Base-by-base conservation (phyloP, 1,139 yeast species). In the Geotrichum phurueaensis region DNA sequence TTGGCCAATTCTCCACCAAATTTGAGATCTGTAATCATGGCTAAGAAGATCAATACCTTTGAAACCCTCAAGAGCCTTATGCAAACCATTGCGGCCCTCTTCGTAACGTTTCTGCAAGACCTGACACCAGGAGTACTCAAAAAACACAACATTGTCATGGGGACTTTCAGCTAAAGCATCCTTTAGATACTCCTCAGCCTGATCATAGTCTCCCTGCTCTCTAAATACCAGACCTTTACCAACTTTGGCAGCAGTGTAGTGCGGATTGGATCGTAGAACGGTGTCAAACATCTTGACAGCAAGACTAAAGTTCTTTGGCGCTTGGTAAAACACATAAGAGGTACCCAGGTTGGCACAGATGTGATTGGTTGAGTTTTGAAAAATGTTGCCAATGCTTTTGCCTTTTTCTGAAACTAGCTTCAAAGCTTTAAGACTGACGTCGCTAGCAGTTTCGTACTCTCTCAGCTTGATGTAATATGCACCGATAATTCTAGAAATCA, bases 161-260 rank as follows among this genome's bases (percentile, higher is more conserved):
- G 91, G 86, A 62, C 78, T 72, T 29, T 78, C 77, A 0, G 71
- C 67, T 0, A 81, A 75, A 1, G 87, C 92, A 10, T 77, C 76
- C 39, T 74, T 71, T 15, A 94, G 76, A 7, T 88, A 68, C 0
- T 65, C 65, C 54, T 76, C 75, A 0, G 97, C 96, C 13, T 78
- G 78, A 1, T 69, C 67, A 63, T 83, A 78, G 20, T 85, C 79
- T 6, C 84, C 82, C 65, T 84, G 81, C 68, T 89, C 95, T 59
- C 87, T 81, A 51, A 83, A 77, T 64, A 94, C 87, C 65, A 89
- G 76, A 1, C 96, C 96, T 70, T 87, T 88, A 13, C 98, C 98
- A 45, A 92, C 80, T 64, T 82, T 79, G 0, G 97, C 96, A 56
- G 79, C 79, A 3, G 80, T 75, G 66, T 85, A 83, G 1, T 73